Percentiles rank a stretch among this genome's conserved stretches.
Evolutionary conservation across 768 basidiomycete species (phyloP).

Genomic region (Phaeotremella fagi): DNA sequence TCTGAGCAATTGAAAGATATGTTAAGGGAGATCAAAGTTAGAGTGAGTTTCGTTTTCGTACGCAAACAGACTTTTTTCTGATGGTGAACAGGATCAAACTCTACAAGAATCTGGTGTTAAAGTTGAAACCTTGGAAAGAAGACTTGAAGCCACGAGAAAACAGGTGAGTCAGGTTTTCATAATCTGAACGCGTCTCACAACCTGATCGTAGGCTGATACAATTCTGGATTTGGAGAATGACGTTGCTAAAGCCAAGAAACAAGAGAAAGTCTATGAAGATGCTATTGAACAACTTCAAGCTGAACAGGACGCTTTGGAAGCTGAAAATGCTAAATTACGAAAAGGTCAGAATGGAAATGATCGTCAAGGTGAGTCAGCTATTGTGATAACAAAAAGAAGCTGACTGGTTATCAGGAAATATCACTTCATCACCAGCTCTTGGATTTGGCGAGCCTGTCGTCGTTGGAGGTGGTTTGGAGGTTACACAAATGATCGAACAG

Average conservation of each 20-base stretch:
- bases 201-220: constrained; percentile 57
- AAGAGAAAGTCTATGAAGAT: constrained; percentile 84
- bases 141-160: constrained; percentile 84
- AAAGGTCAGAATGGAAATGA: constrained; percentile 61
- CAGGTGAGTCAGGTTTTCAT: constrained; percentile 51
- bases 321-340: constrained; percentile 75
- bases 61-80: background rate
- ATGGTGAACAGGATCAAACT: constrained; percentile 65
- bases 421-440: background rate
- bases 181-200: background rate
- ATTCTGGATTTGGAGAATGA: constrained; percentile 77
- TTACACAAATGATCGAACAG: constrained; percentile 82
- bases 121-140: constrained; percentile 89
- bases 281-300: constrained; percentile 88
- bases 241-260: constrained; percentile 72
- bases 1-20: constrained; percentile 88
- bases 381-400: background rate
- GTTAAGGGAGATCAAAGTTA: constrained; percentile 68
- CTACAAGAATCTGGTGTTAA: constrained; percentile 86
- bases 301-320: constrained; percentile 78
- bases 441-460: constrained; percentile 48
- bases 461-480: constrained; percentile 77
- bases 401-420: constrained; percentile 9
- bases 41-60: constrained; percentile 43
- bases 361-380: constrained; percentile 57